Evolutionary conservation across 345 rosid species (phyloP).

Genomic region (Eucalyptus coolabah): DNA sequence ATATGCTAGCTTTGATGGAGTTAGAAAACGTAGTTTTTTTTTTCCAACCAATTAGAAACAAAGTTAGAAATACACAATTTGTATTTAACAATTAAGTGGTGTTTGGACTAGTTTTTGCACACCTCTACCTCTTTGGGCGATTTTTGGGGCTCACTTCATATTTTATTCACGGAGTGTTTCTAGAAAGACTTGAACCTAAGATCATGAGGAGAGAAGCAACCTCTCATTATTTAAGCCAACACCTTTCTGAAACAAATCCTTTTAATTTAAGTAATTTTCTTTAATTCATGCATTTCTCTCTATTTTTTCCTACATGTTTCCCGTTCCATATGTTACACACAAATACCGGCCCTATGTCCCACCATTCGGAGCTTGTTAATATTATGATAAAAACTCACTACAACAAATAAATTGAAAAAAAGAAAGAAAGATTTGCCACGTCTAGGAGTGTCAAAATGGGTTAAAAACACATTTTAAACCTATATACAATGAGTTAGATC

Average conservation of each 20-base stretch:
- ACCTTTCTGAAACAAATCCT: background rate
- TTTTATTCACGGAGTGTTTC: background rate
- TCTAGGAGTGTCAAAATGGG: background rate
- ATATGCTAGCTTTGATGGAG: background rate
- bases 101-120: background rate
- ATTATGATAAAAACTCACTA: background rate
- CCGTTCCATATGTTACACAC: background rate
- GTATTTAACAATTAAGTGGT: background rate
- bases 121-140: background rate
- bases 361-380: background rate
- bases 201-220: background rate
- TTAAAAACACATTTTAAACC: background rate
- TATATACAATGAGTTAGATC: background rate
- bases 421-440: background rate
- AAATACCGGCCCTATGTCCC: no score
- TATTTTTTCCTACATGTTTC: background rate
- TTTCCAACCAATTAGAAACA: background rate
- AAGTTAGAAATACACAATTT: background rate
- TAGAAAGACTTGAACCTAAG: background rate
- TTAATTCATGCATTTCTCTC: background rate
- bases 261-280: background rate
- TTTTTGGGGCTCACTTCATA: background rate
- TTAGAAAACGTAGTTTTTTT: background rate
- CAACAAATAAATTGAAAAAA: background rate
- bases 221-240: background rate